Conservation (phyloP, 805 yeast species). For the Ogataea ganodermae region DNA sequence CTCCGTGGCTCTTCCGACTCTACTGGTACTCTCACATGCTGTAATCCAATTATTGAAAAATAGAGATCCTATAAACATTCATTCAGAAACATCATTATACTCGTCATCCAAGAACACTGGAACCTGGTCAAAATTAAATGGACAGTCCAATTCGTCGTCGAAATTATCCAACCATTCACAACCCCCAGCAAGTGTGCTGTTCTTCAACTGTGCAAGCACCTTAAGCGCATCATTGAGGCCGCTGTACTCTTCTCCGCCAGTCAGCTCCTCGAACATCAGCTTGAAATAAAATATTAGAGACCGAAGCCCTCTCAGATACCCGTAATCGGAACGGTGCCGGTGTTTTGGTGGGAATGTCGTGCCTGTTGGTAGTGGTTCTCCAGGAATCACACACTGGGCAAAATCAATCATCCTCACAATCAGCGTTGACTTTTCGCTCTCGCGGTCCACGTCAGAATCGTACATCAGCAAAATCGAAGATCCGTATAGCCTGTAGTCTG, state of each 20-base stretch:
- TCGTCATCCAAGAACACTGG: constrained; percentile 27
- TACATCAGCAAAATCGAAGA: constrained; percentile 86
- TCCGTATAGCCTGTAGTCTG: constrained; percentile 88
- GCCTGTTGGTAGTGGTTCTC: constrained; percentile 44
- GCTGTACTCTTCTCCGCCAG: constrained; percentile 39
- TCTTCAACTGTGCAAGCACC: constrained; percentile 18
- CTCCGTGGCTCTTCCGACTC: constrained; percentile 22
- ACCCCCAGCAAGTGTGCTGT: constrained; percentile 20
- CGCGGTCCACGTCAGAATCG: constrained; percentile 55
- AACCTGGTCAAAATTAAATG: constrained; percentile 25
- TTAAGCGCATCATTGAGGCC: constrained; percentile 22
- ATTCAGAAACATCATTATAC: constrained; percentile 35
- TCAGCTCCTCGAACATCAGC: constrained; percentile 56
- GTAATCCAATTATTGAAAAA: background rate
- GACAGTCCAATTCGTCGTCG: constrained; percentile 26
- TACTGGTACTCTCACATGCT: constrained; percentile 27
- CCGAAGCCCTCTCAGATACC: constrained; percentile 79
- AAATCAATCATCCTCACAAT: constrained; percentile 86
- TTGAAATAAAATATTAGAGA: constrained; percentile 72
- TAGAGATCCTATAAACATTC: constrained; percentile 8
- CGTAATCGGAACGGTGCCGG: constrained; percentile 66
- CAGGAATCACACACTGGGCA: constrained; percentile 85
- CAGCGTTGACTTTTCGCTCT: constrained; percentile 24
- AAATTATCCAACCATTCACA: constrained; percentile 40
- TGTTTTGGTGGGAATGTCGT: constrained; percentile 73